These are phyloP conservation scores for Xanthoparmelia taractica DNA, from an alignment of 495 filamentous ascomycete species.

Conservation along the genomic window DNA sequence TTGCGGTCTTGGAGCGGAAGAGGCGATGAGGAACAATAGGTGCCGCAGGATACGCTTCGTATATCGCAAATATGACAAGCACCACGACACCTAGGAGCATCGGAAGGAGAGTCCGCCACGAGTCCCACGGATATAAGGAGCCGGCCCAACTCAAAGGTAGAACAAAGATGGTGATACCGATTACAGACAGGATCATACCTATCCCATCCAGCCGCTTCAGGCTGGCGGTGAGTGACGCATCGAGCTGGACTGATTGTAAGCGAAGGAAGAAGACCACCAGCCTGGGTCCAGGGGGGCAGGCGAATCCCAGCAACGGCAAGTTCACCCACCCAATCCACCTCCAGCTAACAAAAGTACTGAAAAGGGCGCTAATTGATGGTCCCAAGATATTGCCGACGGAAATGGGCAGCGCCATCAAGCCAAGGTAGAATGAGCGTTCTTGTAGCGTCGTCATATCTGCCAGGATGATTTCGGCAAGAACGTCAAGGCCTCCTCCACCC, in stretches of 20 bases:
- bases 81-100: conserved; percentile 33
- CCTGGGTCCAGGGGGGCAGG: no score
- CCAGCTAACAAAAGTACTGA: conserved; percentile 29
- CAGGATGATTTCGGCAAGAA: conserved; percentile 19
- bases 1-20: neutral
- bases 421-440: conserved; percentile 35
- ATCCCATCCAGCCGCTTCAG: conserved; percentile 26
- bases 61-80: conserved; percentile 33
- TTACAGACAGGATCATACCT: conserved; percentile 24
- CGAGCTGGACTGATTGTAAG: conserved; percentile 27
- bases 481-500: conserved; percentile 28
- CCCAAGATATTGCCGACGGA: conserved; percentile 17
- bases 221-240: conserved; percentile 22
- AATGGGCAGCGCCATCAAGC: conserved; percentile 28
- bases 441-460: conserved; percentile 23
- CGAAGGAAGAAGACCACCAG: conserved; percentile 32
- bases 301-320: conserved; percentile 29
- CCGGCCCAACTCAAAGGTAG: conserved; percentile 41
- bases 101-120: conserved; percentile 34
- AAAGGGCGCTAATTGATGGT: conserved; percentile 14
- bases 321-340: conserved; percentile 42
- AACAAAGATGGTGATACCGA: conserved; percentile 30
- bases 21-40: conserved; percentile 22
- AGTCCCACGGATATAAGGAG: conserved; percentile 36
- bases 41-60: conserved; percentile 29